Conservation (phyloP, 768 basidiomycete genomes). For the Mycena crocata region DNA sequence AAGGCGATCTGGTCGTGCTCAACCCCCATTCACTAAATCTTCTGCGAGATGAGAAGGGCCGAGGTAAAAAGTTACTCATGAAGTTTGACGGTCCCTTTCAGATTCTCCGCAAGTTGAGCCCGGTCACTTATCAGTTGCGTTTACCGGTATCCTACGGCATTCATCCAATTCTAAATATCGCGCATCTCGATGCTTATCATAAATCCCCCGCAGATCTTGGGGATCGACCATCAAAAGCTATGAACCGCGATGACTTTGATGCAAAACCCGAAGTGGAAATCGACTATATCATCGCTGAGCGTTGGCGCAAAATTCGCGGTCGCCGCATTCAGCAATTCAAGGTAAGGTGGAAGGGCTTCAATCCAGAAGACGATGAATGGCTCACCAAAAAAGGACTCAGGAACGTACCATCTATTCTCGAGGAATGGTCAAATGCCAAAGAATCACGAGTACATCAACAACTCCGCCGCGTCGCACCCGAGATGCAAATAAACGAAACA, state of each 20-base stretch:
- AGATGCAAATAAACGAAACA: too few species aligned
- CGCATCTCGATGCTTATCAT: conserved; percentile 34
- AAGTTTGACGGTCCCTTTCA: conserved; percentile 36
- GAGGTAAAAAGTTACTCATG: conserved; percentile 36
- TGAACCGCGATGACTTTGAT: conserved; percentile 12
- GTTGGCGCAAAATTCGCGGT: conserved; percentile 1
- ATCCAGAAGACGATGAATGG: conserved; percentile 5
- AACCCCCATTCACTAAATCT: conserved; percentile 35
- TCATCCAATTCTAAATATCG: conserved; percentile 36
- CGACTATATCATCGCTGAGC: conserved; percentile 36
- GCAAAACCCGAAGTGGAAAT: conserved; percentile 25
- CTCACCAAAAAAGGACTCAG: background rate
- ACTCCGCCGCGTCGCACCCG: background rate
- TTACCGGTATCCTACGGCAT: conserved; percentile 32
- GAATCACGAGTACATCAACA: background rate
- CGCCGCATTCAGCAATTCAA: conserved; percentile 8
- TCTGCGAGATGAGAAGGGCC: conserved; percentile 28
- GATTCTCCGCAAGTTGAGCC: conserved; percentile 35
- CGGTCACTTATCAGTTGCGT: conserved; percentile 31
- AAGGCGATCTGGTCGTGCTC: conserved; percentile 35
- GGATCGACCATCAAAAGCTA: background rate
- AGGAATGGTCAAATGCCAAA: background rate
- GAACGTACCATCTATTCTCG: background rate
- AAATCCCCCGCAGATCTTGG: conserved; percentile 26
- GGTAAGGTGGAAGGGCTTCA: background rate